Conservation (phyloP, 768 basidiomycete species). For the Tylopilus intermedius region DNA sequence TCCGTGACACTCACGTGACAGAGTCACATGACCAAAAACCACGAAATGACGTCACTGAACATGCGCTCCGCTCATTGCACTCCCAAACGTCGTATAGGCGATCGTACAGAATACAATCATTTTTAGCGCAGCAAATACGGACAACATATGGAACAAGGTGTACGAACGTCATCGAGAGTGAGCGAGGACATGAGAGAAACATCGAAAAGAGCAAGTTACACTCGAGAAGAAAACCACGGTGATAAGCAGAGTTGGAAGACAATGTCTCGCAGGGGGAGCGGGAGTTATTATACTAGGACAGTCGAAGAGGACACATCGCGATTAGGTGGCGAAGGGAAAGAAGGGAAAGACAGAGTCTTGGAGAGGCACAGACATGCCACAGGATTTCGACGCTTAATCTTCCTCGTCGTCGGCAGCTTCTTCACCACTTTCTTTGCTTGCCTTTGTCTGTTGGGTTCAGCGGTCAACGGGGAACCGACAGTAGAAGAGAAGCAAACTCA, state of each 20-base stretch:
- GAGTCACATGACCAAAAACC: constrained; percentile 11
- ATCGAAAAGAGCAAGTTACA: constrained; percentile 22
- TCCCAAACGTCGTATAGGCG: constrained; percentile 1
- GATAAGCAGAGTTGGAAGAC: constrained; percentile 19
- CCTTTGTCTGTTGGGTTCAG: constrained; percentile 24
- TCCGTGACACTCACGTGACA: constrained; percentile 10
- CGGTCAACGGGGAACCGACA: background rate
- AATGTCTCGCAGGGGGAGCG: constrained; percentile 25
- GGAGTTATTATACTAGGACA: constrained; percentile 20
- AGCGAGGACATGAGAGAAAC: constrained; percentile 24
- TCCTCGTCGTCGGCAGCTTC: constrained; percentile 38
- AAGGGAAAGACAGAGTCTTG: constrained; percentile 13
- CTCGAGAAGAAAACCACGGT: constrained; percentile 6
- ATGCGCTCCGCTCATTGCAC: too few species aligned
- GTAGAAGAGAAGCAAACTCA: constrained; percentile 22
- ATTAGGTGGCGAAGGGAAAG: constrained; percentile 17
- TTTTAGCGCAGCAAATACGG: constrained; percentile 25
- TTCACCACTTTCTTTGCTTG: constrained; percentile 34
- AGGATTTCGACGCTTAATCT: constrained; percentile 26
- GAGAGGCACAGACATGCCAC: constrained; percentile 12
- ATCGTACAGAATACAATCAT: constrained; percentile 30
- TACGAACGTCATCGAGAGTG: constrained; percentile 16
- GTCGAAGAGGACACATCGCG: constrained; percentile 4
- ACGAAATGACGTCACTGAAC: background rate
- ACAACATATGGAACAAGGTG: constrained; percentile 27